Conservation (phyloP, 2,329 filamentous ascomycete genomes). For the Fusarium nematophilum region DNA sequence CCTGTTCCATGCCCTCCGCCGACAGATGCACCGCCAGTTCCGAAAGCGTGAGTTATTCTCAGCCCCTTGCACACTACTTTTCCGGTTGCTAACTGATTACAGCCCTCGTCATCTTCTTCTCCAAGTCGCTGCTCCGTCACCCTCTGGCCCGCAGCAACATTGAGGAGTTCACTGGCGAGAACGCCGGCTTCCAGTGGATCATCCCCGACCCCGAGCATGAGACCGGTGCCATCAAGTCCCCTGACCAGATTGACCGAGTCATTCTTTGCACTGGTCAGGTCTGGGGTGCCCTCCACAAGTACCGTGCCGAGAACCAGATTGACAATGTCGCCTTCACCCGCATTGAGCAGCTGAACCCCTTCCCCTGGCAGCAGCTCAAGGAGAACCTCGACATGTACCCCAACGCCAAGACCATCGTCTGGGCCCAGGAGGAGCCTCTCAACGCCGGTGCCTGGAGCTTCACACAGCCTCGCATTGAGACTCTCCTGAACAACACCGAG, state of each 20-base stretch:
- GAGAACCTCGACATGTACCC: constrained; percentile 98
- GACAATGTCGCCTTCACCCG: constrained; percentile 94
- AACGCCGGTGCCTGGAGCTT: constrained; percentile 98
- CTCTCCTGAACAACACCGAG: constrained; percentile 90
- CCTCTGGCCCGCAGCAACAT: constrained; percentile 89
- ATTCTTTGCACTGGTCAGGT: constrained; percentile 96
- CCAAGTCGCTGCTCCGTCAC: constrained; percentile 94
- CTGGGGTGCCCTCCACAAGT: constrained; percentile 88
- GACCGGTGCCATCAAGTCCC: constrained; percentile 76
- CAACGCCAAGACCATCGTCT: constrained; percentile 97
- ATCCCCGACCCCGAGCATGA: constrained; percentile 90
- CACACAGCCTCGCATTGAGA: constrained; percentile 97
- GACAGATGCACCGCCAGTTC: constrained; percentile 99
- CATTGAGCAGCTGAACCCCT: constrained; percentile 97
- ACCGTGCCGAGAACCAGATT: constrained; percentile 86
- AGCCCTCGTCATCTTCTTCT: constrained; percentile 97
- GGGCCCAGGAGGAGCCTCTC: constrained; percentile 96
- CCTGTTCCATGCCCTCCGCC: constrained; percentile 93
- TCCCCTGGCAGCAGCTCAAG: constrained; percentile 97
- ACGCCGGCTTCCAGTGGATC: constrained; percentile 95
- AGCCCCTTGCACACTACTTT: background rate
- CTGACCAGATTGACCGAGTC: constrained; percentile 91
- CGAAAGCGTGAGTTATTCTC: constrained; percentile 82
- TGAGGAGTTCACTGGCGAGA: constrained; percentile 87
- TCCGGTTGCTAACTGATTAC: constrained; percentile 50